A percentile compares a stretch with the other conserved stretches of the same genome.
These are phyloP conservation scores for Climacium dendroides DNA, from an alignment of 225 moss, liverwort and hornwort genomes.

Conservation along the genomic window DNA sequence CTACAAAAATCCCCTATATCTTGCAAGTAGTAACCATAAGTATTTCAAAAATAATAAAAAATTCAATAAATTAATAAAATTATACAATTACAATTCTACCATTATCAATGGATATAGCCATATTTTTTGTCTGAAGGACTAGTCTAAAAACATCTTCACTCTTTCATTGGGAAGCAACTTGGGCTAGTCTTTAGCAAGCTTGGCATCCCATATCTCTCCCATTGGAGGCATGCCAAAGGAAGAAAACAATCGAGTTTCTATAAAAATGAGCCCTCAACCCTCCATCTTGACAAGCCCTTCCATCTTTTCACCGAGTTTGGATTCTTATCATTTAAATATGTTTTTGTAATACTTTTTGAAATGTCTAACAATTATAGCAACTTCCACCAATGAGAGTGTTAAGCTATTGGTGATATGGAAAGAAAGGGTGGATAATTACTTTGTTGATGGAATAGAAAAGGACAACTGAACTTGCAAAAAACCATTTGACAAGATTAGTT, in stretches of 20 bases:
- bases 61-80: not conserved
- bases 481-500: too few relatives aligned
- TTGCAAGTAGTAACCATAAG: too few relatives aligned
- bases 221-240: fast-evolving
- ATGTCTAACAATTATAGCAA: not conserved
- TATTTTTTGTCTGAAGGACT: too few relatives aligned
- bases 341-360: too few relatives aligned
- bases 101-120: fast-evolving
- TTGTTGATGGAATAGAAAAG: fast-evolving
- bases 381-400: not conserved
- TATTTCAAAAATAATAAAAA: not conserved
- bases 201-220: too few relatives aligned
- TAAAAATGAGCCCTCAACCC: too few relatives aligned
- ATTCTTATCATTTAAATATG: too few relatives aligned
- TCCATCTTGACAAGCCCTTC: too few relatives aligned
- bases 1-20: fast-evolving
- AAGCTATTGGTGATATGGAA: fast-evolving
- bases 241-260: fast-evolving
- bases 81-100: not conserved
- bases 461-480: fast-evolving
- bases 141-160: too few relatives aligned
- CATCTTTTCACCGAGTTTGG: too few relatives aligned
- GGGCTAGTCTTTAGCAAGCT: too few relatives aligned
- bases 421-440: not conserved
- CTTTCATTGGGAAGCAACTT: too few relatives aligned